Evolutionary conservation across 2,329 filamentous ascomycete species (phyloP).

Genomic region (Beauveria sp.): DNA sequence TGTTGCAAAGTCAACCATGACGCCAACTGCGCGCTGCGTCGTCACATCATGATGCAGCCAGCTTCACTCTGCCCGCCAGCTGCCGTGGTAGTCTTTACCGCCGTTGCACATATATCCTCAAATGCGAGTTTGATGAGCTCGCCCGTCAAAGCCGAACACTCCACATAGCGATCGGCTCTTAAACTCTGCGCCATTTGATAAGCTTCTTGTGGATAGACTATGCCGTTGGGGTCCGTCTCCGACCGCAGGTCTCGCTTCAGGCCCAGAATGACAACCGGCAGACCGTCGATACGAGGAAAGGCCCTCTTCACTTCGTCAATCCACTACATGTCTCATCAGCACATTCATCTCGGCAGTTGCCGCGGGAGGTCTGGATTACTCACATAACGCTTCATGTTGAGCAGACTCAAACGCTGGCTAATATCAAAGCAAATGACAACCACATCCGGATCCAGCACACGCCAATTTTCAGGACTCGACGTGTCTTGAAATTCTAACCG

Average conservation of each 20-base stretch:
- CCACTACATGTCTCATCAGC: conserved; percentile 37
- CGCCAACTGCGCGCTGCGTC: neutral
- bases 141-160: conserved; percentile 55
- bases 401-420: conserved; percentile 48
- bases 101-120: conserved; percentile 53
- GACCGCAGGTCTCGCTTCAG: conserved; percentile 54
- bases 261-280: conserved; percentile 51
- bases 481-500: conserved; percentile 55
- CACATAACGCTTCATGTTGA: conserved; percentile 51
- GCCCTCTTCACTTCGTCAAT: conserved; percentile 43
- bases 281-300: conserved; percentile 38
- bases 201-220: conserved; percentile 55
- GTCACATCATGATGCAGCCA: conserved; percentile 44
- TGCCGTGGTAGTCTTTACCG: conserved; percentile 38
- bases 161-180: conserved; percentile 55
- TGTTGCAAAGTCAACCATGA: neutral
- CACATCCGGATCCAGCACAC: conserved; percentile 48
- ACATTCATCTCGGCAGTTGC: neutral
- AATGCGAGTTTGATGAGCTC: conserved; percentile 51
- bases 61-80: conserved; percentile 47
- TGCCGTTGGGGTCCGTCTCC: conserved; percentile 50
- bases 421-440: conserved; percentile 56
- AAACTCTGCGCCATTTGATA: conserved; percentile 49
- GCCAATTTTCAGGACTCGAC: conserved; percentile 51
- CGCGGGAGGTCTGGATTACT: conserved; percentile 19